Conservation (phyloP, 106 monocot species). For the Triglochin maritima region DNA sequence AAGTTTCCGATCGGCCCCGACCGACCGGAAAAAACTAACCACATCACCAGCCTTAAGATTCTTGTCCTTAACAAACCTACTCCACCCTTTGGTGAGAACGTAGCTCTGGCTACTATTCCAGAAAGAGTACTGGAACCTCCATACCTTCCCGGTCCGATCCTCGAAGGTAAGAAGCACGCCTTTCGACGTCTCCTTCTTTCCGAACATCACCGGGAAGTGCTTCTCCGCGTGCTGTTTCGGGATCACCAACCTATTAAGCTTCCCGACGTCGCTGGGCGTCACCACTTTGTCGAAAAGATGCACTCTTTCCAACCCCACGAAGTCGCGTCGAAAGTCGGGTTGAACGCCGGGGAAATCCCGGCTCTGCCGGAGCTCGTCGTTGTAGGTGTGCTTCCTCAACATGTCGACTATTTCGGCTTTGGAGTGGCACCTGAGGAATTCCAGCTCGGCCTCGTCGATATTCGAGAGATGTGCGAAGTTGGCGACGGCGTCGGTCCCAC, state of each 20-base stretch:
- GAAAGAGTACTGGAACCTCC: constrained; percentile 82
- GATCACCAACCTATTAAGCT: constrained; percentile 75
- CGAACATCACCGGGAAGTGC: constrained; percentile 45
- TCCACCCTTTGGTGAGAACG: constrained; percentile 91
- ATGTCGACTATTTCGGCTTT: constrained; percentile 89
- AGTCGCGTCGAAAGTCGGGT: neutral
- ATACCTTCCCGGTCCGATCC: constrained; percentile 54
- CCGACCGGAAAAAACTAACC: constrained; percentile 35
- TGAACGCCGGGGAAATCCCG: neutral
- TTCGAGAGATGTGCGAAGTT: constrained; percentile 56
- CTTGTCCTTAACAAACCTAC: constrained; percentile 88
- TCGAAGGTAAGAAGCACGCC: constrained; percentile 58
- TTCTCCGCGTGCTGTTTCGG: constrained; percentile 91
- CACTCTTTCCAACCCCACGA: constrained; percentile 8
- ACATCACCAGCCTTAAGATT: constrained; percentile 41
- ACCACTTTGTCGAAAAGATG: constrained; percentile 61
- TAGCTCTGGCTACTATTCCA: constrained; percentile 99
- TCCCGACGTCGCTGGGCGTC: constrained; percentile 83
- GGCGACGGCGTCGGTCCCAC: constrained; percentile 74
- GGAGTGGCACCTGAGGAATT: constrained; percentile 50
- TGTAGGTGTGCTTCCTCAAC: constrained; percentile 85
- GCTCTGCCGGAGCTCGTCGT: constrained; percentile 56
- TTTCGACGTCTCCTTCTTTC: constrained; percentile 10
- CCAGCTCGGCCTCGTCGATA: constrained; percentile 28
- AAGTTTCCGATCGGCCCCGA: constrained; percentile 16